Percentiles rank a stretch among this genome's conserved stretches.
Evolutionary conservation across 1,284 basidiomycete species (phyloP).

Genomic region (Boletus subluridellus): DNA sequence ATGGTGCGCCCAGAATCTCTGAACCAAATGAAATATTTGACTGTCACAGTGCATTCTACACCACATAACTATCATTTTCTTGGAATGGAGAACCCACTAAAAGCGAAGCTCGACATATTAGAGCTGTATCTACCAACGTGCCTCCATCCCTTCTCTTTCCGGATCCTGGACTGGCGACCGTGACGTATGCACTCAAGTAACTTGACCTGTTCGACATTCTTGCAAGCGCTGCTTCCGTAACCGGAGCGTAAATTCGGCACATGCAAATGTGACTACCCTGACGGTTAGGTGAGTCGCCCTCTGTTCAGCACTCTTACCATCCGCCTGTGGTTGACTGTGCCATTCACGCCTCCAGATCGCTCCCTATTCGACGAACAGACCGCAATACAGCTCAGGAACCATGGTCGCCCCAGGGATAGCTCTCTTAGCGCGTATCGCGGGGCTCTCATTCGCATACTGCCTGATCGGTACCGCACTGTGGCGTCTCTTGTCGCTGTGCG

Average conservation of each 20-base stretch:
- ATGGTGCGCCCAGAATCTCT: too few relatives aligned
- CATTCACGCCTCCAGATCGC: background rate
- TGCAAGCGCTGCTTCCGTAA: background rate
- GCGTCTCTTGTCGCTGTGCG: conserved; percentile 8
- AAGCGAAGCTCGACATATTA: too few relatives aligned
- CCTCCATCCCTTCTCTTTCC: too few relatives aligned
- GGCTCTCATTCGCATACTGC: background rate
- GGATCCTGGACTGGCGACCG: too few relatives aligned
- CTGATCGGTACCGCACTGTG: background rate
- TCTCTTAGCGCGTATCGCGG: conserved; percentile 2
- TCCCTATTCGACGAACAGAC: background rate
- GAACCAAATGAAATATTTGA: too few relatives aligned
- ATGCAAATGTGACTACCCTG: background rate
- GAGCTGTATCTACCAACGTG: too few relatives aligned
- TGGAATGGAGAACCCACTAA: too few relatives aligned
- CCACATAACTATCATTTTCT: too few relatives aligned
- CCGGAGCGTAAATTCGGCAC: background rate
- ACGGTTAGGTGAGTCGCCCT: background rate
- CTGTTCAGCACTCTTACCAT: background rate
- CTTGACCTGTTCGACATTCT: background rate
- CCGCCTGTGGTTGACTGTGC: background rate
- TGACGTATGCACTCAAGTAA: background rate
- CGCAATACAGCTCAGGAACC: background rate
- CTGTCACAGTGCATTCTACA: too few relatives aligned
- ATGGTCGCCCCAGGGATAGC: conserved; percentile 12